Base-by-base conservation (phyloP, 768 basidiomycete species). In the Suillus spraguei region DNA sequence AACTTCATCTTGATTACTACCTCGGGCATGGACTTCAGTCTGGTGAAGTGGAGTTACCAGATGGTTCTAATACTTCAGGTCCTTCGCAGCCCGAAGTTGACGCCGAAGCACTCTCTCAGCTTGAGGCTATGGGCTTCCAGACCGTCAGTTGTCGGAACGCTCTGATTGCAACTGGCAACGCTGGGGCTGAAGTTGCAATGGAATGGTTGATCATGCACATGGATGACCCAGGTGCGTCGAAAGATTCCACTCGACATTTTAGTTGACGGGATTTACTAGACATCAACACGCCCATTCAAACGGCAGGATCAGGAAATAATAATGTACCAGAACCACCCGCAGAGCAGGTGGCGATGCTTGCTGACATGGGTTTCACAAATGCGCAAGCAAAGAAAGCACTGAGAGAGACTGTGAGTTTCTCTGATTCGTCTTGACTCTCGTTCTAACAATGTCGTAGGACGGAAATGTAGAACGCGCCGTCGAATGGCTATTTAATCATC, bases 401-500 rank as follows among this genome's bases (percentile, higher is more conserved):
- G 11, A 79, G 85, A 2, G 91, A 97, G 73, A 95, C 94, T 17
- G 95, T 95, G 62, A 46, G 90, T 81, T 32, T 28, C 53, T 10
- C 16, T 9, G 13, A 17, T 14, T 17, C 10, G 10, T 16, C 16
- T 52, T 9, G 28, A 8, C 17, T 22, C 3, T 13, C 28, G 16
- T 22, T 5, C 22, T 42, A 56, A 46, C 61, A n/a, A 59, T 32
- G 36, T 22, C 8, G 9, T 20, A 94, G 92, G 81, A 79, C 42
- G 89, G 89, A 9, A 84, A 93, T 69, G 76, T 85, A 1, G 95
- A 96, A 68, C 87, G 94, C 28, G 96, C 97, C 0, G 86, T 98
- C 4, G 97, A 98, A 70, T 99, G 97, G 97, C 78, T 99, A 24
- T 98, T 99, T 80, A 92, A 84, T 63, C 94, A 99, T 70, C 91